A percentile compares a stretch with the other conserved stretches of the same genome.
phyloP scores from a whole-genome alignment of 202 grass and related monocot genomes.

The Elaeis oleifera region DNA sequence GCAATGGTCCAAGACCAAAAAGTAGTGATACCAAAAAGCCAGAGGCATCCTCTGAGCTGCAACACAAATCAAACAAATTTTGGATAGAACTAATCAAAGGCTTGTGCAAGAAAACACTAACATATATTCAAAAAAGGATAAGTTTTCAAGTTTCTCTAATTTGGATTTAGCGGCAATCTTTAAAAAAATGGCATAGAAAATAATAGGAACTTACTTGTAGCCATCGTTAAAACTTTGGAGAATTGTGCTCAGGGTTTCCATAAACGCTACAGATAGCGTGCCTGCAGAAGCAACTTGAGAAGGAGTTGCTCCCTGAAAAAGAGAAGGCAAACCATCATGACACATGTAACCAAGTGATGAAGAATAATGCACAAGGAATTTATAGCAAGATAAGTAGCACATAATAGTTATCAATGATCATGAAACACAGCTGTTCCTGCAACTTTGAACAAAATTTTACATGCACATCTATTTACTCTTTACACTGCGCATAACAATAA shows the following conservation, averaged over 20 bases:
- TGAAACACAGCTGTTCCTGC: no score
- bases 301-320: conserved; percentile 69
- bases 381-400: no score
- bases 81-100: not conserved
- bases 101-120: no score
- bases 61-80: conserved; percentile 26
- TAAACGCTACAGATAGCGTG: conserved; percentile 88
- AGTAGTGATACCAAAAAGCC: conserved; percentile 85
- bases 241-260: conserved; percentile 84
- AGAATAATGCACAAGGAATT: no score
- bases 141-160: no score
- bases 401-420: no score
- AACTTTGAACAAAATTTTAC: no score
- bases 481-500: not conserved
- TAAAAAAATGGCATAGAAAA: not conserved
- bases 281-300: conserved; percentile 95
- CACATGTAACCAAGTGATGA: not conserved
- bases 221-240: conserved; percentile 64
- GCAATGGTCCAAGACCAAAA: conserved; percentile 87
- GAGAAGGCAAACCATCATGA: conserved; percentile 21
- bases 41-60: conserved; percentile 64
- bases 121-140: no score
- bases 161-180: not conserved
- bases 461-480: no score
- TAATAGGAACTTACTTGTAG: conserved; percentile 38